Conservation (phyloP, 2,329 filamentous ascomycete genomes). For the Ustilaginoidea virens region DNA sequence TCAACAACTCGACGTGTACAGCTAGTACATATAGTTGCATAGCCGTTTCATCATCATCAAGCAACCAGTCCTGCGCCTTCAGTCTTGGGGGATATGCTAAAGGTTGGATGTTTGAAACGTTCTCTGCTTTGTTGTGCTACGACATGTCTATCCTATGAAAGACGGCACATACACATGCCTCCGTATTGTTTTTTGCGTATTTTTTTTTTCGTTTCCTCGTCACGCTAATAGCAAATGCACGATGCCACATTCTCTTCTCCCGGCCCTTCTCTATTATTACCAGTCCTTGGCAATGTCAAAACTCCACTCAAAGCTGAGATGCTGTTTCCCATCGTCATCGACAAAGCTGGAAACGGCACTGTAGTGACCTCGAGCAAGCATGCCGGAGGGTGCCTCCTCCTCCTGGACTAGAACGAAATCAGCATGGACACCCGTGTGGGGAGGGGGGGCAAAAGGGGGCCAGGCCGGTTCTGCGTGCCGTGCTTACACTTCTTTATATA, state of each 20-base stretch:
- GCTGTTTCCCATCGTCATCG: constrained; percentile 84
- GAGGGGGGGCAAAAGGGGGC: too few species aligned
- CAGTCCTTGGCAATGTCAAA: constrained; percentile 97
- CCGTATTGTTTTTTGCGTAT: too few species aligned
- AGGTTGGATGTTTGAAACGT: too few species aligned
- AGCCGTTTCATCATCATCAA: too few species aligned
- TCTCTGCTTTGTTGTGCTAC: too few species aligned
- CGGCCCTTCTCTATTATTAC: constrained; percentile 28
- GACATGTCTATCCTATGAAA: too few species aligned
- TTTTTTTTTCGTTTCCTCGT: constrained; percentile 10
- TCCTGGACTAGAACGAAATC: constrained; percentile 49
- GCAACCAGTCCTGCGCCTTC: too few species aligned
- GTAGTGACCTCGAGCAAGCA: constrained; percentile 84
- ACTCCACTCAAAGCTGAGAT: constrained; percentile 87
- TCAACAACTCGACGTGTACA: too few species aligned
- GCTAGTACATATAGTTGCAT: too few species aligned
- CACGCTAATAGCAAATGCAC: constrained; percentile 6
- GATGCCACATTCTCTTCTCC: constrained; percentile 1
- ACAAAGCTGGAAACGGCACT: constrained; percentile 79
- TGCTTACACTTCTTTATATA: constrained; percentile 84
- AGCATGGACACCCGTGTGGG: background rate
- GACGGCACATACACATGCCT: too few species aligned
- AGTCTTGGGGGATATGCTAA: too few species aligned
- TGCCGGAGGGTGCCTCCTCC: constrained; percentile 83
- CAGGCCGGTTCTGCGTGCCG: too few species aligned